These are phyloP conservation scores for Speleostelium caveatum DNA, from an alignment of 78 protist species.

Conservation along the genomic window DNA sequence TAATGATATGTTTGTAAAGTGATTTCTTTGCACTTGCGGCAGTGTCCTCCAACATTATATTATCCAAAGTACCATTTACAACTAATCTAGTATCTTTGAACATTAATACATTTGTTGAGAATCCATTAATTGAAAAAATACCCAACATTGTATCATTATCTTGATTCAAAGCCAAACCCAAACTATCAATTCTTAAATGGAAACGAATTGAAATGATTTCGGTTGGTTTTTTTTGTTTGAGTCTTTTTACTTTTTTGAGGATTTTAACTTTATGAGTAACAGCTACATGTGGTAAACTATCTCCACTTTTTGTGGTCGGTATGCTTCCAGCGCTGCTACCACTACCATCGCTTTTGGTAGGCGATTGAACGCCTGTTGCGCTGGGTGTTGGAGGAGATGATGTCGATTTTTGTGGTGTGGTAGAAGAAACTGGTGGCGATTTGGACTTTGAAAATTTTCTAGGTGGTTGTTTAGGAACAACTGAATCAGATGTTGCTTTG, in stretches of 20 bases:
- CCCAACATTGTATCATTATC: conserved; percentile 38
- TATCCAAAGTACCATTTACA: conserved; percentile 24
- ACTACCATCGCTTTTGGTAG: not conserved
- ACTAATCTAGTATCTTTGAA: conserved; percentile 46
- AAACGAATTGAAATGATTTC: conserved; percentile 26
- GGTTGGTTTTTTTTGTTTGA: conserved; percentile 15
- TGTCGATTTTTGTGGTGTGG: not conserved
- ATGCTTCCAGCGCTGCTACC: not conserved
- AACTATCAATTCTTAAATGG: conserved; percentile 22
- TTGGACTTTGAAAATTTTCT: not conserved
- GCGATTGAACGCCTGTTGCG: too few species aligned
- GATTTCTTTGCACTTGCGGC: not conserved
- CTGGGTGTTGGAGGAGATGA: not conserved
- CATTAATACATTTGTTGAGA: conserved; percentile 18
- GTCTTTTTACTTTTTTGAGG: not conserved
- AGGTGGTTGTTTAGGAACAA: not conserved
- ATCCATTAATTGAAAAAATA: conserved; percentile 42
- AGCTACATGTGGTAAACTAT: not conserved
- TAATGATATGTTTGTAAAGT: conserved; percentile 33
- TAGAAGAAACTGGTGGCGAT: too few species aligned
- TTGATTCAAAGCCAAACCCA: conserved; percentile 68
- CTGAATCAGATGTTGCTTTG: not conserved
- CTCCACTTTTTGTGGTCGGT: not conserved
- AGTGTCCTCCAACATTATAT: conserved; percentile 39
- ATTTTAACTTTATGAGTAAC: conserved; percentile 8